phyloP scores from a whole-genome alignment of 2,329 filamentous ascomycete species.

The Colletotrichum neosansevieriae region DNA sequence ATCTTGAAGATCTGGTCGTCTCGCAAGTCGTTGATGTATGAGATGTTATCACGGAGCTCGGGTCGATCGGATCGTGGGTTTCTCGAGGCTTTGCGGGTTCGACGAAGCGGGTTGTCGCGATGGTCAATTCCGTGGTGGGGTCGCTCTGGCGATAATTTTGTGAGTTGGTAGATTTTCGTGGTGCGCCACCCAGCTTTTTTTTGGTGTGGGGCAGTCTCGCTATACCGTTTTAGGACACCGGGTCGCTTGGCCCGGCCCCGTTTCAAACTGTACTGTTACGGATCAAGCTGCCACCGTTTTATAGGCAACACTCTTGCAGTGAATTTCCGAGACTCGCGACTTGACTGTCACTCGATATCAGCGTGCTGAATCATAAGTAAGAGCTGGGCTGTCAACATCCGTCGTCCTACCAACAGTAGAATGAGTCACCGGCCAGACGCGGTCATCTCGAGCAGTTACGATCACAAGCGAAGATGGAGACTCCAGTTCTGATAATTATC shows the following conservation, averaged over 20 bases:
- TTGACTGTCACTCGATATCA: too few relatives aligned
- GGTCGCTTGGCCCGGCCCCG: not conserved
- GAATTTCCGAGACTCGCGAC: too few relatives aligned
- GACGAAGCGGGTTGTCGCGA: conserved; percentile 38
- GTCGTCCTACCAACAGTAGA: too few relatives aligned
- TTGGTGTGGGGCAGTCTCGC: conserved; percentile 27
- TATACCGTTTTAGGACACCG: conserved; percentile 18
- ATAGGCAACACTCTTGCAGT: too few relatives aligned
- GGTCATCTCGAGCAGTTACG: too few relatives aligned
- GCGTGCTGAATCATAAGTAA: too few relatives aligned
- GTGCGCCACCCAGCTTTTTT: conserved; percentile 33
- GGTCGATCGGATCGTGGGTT: conserved; percentile 13
- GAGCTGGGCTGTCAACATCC: too few relatives aligned
- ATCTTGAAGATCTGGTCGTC: conserved; percentile 10
- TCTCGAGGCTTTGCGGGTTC: conserved; percentile 28
- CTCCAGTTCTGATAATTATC: not conserved
- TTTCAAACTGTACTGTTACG: not conserved
- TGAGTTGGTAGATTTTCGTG: conserved; percentile 40
- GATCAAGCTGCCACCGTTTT: not conserved
- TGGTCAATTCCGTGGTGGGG: conserved; percentile 38
- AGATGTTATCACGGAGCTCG: not conserved
- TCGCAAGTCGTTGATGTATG: conserved; percentile 3
- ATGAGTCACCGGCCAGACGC: too few relatives aligned
- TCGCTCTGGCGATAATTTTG: conserved; percentile 35
- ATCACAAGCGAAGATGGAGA: not conserved